Base-by-base conservation (phyloP, 2,329 filamentous ascomycete genomes). In the Pestalotiopsis sp. region DNA sequence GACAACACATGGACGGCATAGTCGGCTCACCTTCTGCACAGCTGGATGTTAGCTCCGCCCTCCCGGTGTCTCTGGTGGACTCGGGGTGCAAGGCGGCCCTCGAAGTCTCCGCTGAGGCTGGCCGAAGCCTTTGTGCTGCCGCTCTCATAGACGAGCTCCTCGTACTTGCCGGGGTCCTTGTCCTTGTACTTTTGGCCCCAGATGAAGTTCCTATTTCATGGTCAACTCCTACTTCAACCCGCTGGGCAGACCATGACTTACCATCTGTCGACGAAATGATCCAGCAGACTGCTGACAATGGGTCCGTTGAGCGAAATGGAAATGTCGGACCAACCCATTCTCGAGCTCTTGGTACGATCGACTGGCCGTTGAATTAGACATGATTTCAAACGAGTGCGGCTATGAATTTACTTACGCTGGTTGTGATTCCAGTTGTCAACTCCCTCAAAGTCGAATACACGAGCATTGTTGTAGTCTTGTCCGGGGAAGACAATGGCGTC, bases 241-340 rank as follows among this genome's bases (percentile, higher is more conserved):
- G 17, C n/a, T 14, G 9, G 3, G 17, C n/a, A 17, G 9, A 3
- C 7, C 17, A 7, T 4, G 12, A 69, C 80, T 41, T 70, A 87
- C 94, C 95, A 98, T 74, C 94, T 85, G 76, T 97, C 92, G 1
- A 90, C 86, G 75, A 98, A 97, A 78, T 97, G 94, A 4, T 88
- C 86, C 39, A 90, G 85, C 39, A 97, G 84, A 78, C 93, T 94
- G 71, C 91, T 85, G 0, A 95, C 91, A 11, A 93, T 91, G 0
- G 91, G 90, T 0, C 94, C 94, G 14, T 86, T 86, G 68, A 97
- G 79, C 73, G 90, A 94, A 68, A 98, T 84, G 12, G 92, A 91
- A 69, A 97, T 88, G 79, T 97, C 95, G 14, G 92, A 93, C 95
- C 95, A 97, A 23, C 94, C 94, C 94, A 97, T 97, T 69, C 95